Conservation (phyloP, 2,329 filamentous ascomycete species). For the Tympanopsis confertula region DNA sequence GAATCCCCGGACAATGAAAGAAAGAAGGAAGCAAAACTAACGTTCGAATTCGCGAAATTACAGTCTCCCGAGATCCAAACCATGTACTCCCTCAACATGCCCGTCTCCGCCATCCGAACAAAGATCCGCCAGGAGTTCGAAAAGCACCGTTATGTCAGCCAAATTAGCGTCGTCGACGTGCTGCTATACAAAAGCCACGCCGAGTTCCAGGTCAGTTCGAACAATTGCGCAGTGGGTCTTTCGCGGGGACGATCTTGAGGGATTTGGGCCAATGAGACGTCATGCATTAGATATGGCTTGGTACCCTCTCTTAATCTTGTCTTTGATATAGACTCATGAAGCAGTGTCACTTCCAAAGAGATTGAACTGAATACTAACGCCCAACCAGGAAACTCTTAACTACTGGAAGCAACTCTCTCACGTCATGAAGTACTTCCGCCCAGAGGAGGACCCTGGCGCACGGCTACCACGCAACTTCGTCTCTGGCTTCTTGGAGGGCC, state of each 20-base stretch:
- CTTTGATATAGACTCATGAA: no score
- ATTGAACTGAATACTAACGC: no score
- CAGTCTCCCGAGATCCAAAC: conserved; percentile 60
- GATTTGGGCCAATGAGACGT: no score
- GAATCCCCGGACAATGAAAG: no score
- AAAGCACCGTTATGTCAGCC: conserved; percentile 56
- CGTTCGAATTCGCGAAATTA: no score
- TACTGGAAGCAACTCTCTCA: conserved; percentile 64
- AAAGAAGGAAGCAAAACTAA: no score
- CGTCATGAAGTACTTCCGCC: conserved; percentile 60
- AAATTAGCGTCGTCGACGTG: conserved; percentile 53
- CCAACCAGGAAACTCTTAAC: conserved; percentile 54
- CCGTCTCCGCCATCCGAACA: conserved; percentile 53
- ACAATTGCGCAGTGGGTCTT: no score
- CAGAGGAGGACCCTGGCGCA: conserved; percentile 51
- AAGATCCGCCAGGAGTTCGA: conserved; percentile 63
- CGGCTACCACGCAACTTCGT: conserved; percentile 56
- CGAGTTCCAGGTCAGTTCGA: conserved; percentile 51
- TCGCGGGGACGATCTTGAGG: no score
- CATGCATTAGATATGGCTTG: no score
- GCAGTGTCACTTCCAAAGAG: no score
- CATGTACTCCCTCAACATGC: conserved; percentile 59
- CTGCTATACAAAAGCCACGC: conserved; percentile 53
- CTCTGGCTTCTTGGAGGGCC: conserved; percentile 56
- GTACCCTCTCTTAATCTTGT: no score